Evolutionary conservation across 495 filamentous ascomycete species (phyloP), one percentile per base, ranked within the genome.

Genomic region (Sphaerosporella brunnea): DNA sequence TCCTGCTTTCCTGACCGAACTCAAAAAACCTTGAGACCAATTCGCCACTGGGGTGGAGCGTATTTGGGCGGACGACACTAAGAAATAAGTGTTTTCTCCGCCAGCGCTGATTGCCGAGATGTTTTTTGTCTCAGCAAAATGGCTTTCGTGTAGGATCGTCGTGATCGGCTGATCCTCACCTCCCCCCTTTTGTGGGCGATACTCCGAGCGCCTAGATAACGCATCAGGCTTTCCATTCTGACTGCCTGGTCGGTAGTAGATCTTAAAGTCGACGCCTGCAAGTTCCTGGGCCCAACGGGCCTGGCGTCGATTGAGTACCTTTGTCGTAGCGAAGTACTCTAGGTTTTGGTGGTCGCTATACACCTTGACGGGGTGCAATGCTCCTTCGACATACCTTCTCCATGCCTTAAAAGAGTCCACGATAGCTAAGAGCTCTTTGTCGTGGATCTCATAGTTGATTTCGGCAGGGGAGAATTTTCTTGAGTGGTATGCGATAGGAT

Each of bases 401-500:
- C 50, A 68, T 24, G 53, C 20, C 19, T 64, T 36, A n/a, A 66
- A 58, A 23, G 41, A 43, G 42, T 28, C 35, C 2, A 55, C 36
- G 36, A 52, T 49, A 2, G 46, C 41, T 0, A 52, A 18, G 0
- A 52, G 9, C 24, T 52, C 45, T 18, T 46, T 49, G 20, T 52
- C 36, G 4, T 51, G 43, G 21, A 51, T 55, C 11, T 49, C 36
- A 24, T 55, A 51, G 50, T 13, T 49, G 23, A 24, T 55, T 51
- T 49, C 52, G 0, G 37, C 26, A 10, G 49, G 45, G 0, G 43
- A 35, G 8, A 46, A 25, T 21, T 51, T 51, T 10, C 45, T 38
- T 0, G 37, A 48, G 7, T 39, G 42, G 15, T 42, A 55, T 0
- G 42, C 52, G 4, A 52, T 38, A 0, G 44, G 30, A 23, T 55